Percentiles rank a stretch among this genome's conserved stretches.
These are phyloP conservation scores for Aspergillus coremiiformis DNA, from an alignment of 495 filamentous ascomycete genomes.

Conservation along the genomic window DNA sequence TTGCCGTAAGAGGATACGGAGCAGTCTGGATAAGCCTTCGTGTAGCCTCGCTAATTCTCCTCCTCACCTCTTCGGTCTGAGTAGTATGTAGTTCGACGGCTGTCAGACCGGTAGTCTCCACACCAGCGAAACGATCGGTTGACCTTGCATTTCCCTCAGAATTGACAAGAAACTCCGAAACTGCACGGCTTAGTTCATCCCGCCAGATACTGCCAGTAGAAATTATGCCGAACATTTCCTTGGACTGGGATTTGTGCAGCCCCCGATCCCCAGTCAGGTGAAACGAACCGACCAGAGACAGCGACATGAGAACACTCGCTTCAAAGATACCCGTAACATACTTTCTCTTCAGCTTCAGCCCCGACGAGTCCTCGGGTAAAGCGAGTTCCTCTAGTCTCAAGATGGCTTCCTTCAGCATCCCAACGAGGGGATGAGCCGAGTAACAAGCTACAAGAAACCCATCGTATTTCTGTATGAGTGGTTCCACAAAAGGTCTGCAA, in stretches of 20 bases:
- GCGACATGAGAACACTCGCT: conserved; percentile 56
- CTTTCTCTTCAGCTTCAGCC: conserved; percentile 25
- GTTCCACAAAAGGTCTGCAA: conserved; percentile 49
- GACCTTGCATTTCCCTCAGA: conserved; percentile 14
- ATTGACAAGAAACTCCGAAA: conserved; percentile 49
- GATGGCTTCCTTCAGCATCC: conserved; percentile 43
- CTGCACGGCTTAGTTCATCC: conserved; percentile 54
- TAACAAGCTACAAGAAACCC: conserved; percentile 85
- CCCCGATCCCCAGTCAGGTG: conserved; percentile 19
- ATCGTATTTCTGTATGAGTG: conserved; percentile 50
- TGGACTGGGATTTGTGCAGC: conserved; percentile 25
- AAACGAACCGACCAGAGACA: conserved; percentile 41
- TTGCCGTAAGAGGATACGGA: conserved; percentile 33
- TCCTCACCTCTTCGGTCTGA: conserved; percentile 54
- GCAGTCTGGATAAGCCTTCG: conserved; percentile 51
- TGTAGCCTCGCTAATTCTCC: conserved; percentile 62
- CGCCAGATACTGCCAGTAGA: conserved; percentile 84
- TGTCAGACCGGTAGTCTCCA: conserved; percentile 75
- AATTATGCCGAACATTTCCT: conserved; percentile 75
- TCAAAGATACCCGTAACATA: conserved; percentile 85
- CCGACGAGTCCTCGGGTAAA: not conserved
- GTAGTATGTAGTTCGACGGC: conserved; percentile 73
- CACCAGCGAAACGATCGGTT: conserved; percentile 58
- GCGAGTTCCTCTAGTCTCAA: conserved; percentile 16
- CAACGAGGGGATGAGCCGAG: conserved; percentile 76